Conservation (phyloP, 2,329 filamentous ascomycete genomes). For the Cladosporium austrohemisphaericum region DNA sequence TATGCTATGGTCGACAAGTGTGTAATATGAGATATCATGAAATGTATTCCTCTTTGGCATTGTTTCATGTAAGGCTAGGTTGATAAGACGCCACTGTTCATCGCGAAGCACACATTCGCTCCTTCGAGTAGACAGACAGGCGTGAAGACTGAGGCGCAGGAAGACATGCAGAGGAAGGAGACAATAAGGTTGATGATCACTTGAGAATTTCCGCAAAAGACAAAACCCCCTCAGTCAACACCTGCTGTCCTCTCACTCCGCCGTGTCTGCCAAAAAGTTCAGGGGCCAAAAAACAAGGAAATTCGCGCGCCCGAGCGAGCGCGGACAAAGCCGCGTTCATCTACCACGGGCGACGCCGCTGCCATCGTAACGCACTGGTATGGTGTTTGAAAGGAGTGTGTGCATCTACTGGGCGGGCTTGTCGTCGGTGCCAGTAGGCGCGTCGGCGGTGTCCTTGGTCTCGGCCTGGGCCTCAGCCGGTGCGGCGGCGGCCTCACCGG, state of each 20-base stretch:
- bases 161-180: slow-evolving; percentile 1
- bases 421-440: slow-evolving; percentile 51
- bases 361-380: slow-evolving; percentile 14
- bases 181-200: slow-evolving; percentile 13
- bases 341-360: slow-evolving; percentile 10
- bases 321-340: slow-evolving; percentile 5
- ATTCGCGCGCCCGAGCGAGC: slow-evolving; percentile 6
- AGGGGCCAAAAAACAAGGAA: slow-evolving; percentile 15
- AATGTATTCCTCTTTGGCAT: slow-evolving; percentile 12
- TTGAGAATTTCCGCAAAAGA: slow-evolving; percentile 15
- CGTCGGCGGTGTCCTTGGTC: slow-evolving; percentile 53
- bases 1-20: no score
- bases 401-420: slow-evolving; percentile 42
- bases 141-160: not conserved
- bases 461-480: slow-evolving; percentile 50
- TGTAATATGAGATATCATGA: no score
- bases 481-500: slow-evolving; percentile 45
- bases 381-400: slow-evolving; percentile 7
- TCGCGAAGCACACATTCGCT: not conserved
- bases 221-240: slow-evolving; percentile 11
- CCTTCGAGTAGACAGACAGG: not conserved
- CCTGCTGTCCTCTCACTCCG: slow-evolving; percentile 6
- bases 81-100: not conserved
- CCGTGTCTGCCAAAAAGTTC: slow-evolving; percentile 11
- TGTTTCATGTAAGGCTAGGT: slow-evolving; percentile 7